These are phyloP conservation scores for Phyllosticta citriasiana DNA, from an alignment of 2,329 filamentous ascomycete genomes.

Conservation along the genomic window DNA sequence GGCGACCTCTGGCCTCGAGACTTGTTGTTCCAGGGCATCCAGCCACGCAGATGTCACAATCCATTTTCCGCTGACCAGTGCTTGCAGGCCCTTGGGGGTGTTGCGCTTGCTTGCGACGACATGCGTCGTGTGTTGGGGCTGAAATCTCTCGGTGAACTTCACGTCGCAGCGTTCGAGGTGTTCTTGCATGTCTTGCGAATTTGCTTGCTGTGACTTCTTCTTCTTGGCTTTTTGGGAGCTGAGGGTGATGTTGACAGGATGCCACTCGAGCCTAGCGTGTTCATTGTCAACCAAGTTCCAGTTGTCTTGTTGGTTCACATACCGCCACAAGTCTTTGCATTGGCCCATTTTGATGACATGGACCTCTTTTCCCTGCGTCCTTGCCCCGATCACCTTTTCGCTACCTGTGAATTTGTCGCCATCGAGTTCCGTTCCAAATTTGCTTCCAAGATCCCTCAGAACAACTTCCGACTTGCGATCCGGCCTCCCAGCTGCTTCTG, in stretches of 20 bases:
- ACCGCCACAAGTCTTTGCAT: constrained; percentile 55
- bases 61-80: constrained; percentile 67
- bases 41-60: constrained; percentile 68
- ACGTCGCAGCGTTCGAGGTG: constrained; percentile 78
- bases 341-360: constrained; percentile 64
- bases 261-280: constrained; percentile 1
- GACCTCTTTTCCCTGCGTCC: constrained; percentile 43
- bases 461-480: constrained; percentile 58
- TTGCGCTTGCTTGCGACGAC: constrained; percentile 85
- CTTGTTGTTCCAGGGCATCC: constrained; percentile 51
- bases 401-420: constrained; percentile 57
- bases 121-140: constrained; percentile 65
- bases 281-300: background rate
- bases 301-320: constrained; percentile 11
- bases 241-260: background rate
- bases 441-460: constrained; percentile 67
- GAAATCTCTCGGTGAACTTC: constrained; percentile 68
- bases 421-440: constrained; percentile 72
- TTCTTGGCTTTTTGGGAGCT: background rate
- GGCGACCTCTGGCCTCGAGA: constrained; percentile 41
- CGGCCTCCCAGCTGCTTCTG: constrained; percentile 48
- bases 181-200: constrained; percentile 43
- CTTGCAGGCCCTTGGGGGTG: constrained; percentile 76
- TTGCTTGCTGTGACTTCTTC: background rate
- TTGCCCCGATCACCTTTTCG: constrained; percentile 19